phyloP scores from a whole-genome alignment of 208 protist genomes.

The Trypanosoma congolense region DNA sequence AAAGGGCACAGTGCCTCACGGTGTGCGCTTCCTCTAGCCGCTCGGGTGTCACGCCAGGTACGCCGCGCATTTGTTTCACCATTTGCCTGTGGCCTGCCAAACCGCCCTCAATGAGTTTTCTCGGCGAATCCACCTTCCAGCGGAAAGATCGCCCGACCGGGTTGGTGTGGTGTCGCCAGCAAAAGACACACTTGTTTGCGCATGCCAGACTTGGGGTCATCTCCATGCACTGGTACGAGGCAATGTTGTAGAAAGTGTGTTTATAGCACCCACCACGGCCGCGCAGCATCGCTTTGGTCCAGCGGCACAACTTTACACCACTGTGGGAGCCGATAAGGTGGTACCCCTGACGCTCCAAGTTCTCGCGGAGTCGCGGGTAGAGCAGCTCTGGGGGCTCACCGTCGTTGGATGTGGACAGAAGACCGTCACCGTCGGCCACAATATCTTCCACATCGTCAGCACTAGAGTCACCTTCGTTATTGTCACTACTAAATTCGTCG shows the following conservation, averaged over 20 bases:
- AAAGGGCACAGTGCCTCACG: constrained; percentile 92
- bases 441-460: constrained; percentile 73
- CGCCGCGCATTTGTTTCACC: constrained; percentile 88
- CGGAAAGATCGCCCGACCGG: constrained; percentile 85
- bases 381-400: constrained; percentile 68
- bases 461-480: constrained; percentile 27
- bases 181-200: constrained; percentile 97
- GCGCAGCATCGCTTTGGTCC: constrained; percentile 96
- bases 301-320: constrained; percentile 96
- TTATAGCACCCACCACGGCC: constrained; percentile 97
- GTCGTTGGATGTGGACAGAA: constrained; percentile 18
- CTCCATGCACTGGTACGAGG: constrained; percentile 95
- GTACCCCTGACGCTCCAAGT: constrained; percentile 94
- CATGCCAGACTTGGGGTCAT: constrained; percentile 95
- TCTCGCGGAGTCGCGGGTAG: constrained; percentile 79
- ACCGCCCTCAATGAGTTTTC: constrained; percentile 68
- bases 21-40: constrained; percentile 75
- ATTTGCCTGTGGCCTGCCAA: constrained; percentile 78
- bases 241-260: constrained; percentile 97
- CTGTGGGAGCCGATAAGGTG: constrained; percentile 92
- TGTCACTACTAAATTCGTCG: constrained; percentile 18
- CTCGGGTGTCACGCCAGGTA: constrained; percentile 89
- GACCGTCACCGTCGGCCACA: constrained; percentile 40
- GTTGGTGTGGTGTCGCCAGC: constrained; percentile 94
- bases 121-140: constrained; percentile 90